phyloP scores from a whole-genome alignment of 192 early-diverging fungal species.

The Coemansia sp. region DNA sequence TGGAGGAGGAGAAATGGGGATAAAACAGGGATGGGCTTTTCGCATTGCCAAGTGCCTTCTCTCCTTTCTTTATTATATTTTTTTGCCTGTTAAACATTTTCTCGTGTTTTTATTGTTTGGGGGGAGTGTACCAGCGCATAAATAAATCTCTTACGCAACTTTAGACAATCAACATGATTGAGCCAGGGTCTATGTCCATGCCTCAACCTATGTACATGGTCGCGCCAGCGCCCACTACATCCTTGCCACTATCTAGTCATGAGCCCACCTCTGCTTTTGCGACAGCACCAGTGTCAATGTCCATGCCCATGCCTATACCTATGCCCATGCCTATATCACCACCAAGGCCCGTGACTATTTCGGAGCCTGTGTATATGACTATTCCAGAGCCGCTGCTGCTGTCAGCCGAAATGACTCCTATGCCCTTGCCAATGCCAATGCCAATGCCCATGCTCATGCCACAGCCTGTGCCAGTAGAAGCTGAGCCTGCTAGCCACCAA shows the following conservation, averaged over 20 bases:
- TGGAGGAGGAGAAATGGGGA: background rate
- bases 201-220: background rate
- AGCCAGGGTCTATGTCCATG: constrained; percentile 3
- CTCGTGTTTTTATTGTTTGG: constrained; percentile 11
- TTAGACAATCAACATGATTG: background rate
- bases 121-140: background rate
- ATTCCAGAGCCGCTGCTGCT: background rate
- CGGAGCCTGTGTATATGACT: background rate
- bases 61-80: constrained; percentile 6
- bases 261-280: background rate
- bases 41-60: constrained; percentile 11
- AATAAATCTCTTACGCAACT: background rate
- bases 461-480: background rate
- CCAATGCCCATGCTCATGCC: background rate
- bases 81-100: background rate
- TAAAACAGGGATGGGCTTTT: background rate
- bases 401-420: background rate
- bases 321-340: background rate
- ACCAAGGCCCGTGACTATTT: background rate
- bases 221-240: background rate
- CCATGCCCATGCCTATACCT: background rate
- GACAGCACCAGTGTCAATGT: background rate
- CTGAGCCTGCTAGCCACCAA: background rate
- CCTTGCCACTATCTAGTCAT: background rate
- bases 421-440: background rate